These are phyloP conservation scores for Penium margaritaceum DNA, from an alignment of 139 green algal genomes.

Conservation along the genomic window DNA sequence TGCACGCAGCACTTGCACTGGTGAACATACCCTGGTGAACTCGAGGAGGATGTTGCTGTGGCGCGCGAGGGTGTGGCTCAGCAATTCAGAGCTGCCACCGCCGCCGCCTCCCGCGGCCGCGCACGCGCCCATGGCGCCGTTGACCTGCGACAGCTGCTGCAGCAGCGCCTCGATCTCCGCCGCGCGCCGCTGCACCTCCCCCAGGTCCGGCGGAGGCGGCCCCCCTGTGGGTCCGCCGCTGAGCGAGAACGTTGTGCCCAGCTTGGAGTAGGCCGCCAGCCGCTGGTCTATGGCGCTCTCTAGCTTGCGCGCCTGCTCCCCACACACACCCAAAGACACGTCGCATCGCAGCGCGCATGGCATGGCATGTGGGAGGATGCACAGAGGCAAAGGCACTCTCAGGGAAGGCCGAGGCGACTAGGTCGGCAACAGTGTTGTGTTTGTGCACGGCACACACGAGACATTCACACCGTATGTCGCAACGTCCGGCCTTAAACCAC, in stretches of 20 bases:
- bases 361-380: no score
- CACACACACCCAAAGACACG: no score
- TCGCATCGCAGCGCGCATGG: no score
- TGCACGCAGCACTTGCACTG: no score
- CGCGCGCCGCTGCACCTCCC: constrained; percentile 5
- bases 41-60: neutral
- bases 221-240: neutral
- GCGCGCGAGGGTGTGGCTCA: neutral
- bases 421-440: no score
- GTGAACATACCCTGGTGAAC: neutral
- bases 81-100: neutral
- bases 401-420: no score
- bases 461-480: no score
- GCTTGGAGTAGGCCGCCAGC: constrained; percentile 14
- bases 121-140: neutral
- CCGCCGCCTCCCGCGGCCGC: neutral
- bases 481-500: no score
- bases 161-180: constrained; percentile 1
- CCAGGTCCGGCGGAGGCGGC: neutral
- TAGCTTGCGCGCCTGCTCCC: constrained; percentile 16
- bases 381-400: no score
- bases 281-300: constrained; percentile 6
- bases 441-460: no score
- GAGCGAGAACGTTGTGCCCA: constrained; percentile 7
- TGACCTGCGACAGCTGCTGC: neutral